A percentile compares a stretch with the other conserved stretches of the same genome.
Conservation (phyloP, 2,329 filamentous ascomycete species). For the Alternaria gansuensis region DNA sequence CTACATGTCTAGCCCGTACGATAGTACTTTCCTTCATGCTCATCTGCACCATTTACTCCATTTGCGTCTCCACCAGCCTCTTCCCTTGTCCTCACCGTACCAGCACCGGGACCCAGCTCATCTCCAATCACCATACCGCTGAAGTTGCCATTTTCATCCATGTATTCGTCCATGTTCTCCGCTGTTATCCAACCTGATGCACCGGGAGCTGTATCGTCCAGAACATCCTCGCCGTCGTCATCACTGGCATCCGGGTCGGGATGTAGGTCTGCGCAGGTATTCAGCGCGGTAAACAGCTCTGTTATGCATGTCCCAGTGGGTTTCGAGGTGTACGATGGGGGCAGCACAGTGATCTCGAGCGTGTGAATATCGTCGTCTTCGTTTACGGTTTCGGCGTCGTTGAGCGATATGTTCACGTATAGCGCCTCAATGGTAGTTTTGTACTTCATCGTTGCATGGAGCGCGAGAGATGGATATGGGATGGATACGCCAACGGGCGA, state of each 20-base stretch:
- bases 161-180: conserved; percentile 83
- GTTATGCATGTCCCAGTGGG: conserved; percentile 50
- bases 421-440: conserved; percentile 46
- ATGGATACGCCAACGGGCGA: conserved; percentile 71
- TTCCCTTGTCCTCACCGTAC: conserved; percentile 48
- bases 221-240: conserved; percentile 61
- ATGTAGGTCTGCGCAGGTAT: conserved; percentile 77
- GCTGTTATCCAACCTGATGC: conserved; percentile 88
- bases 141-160: conserved; percentile 54
- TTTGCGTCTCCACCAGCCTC: conserved; percentile 42
- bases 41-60: conserved; percentile 35
- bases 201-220: conserved; percentile 69
- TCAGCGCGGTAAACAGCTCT: conserved; percentile 73
- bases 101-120: conserved; percentile 50
- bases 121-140: conserved; percentile 41
- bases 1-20: conserved; percentile 41
- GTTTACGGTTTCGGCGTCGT: conserved; percentile 63
- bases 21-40: conserved; percentile 50
- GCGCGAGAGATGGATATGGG: conserved; percentile 76
- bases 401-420: conserved; percentile 53
- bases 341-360: conserved; percentile 73
- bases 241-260: conserved; percentile 71
- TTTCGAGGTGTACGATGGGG: conserved; percentile 48
- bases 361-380: conserved; percentile 71
- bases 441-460: conserved; percentile 76